phyloP scores from a whole-genome alignment of 2,329 filamentous ascomycete genomes.

The Colletotrichum higginsianum region DNA sequence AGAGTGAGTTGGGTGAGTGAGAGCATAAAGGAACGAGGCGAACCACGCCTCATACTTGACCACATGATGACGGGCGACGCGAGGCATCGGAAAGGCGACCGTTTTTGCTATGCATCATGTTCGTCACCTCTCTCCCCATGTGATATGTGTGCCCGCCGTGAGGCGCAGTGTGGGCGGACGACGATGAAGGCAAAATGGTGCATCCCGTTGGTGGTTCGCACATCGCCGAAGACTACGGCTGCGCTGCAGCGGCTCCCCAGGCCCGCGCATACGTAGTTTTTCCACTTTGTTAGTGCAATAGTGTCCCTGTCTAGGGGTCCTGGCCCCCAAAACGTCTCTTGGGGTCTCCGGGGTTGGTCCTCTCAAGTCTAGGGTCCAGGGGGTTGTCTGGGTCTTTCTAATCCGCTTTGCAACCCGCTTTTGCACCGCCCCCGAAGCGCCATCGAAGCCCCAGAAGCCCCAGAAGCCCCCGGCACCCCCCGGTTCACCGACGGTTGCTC shows the following conservation, averaged over 20 bases:
- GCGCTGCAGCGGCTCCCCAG: slow-evolving; percentile 7
- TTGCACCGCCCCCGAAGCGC: slow-evolving; percentile 24
- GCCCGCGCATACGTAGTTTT: slow-evolving; percentile 20
- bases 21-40: slow-evolving; percentile 22
- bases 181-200: slow-evolving; percentile 24
- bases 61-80: slow-evolving; percentile 26
- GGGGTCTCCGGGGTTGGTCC: not conserved
- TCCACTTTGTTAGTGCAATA: slow-evolving; percentile 23
- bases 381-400: not conserved
- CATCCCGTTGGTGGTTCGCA: slow-evolving; percentile 30
- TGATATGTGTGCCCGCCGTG: not conserved
- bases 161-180: slow-evolving; percentile 37
- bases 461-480: not conserved
- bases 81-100: slow-evolving; percentile 31
- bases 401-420: not conserved
- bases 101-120: slow-evolving; percentile 20
- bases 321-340: too few relatives aligned
- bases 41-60: slow-evolving; percentile 38
- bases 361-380: not conserved
- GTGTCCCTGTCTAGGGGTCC: not conserved
- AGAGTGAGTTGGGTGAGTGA: not conserved
- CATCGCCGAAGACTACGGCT: slow-evolving; percentile 9
- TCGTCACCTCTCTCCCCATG: not conserved
- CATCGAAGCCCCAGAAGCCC: slow-evolving; percentile 9
- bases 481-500: slow-evolving; percentile 34